Evolutionary conservation across 2,329 filamentous ascomycete species (phyloP), one percentile per base, ranked within the genome.

Genomic region (Monosporascus sp.): DNA sequence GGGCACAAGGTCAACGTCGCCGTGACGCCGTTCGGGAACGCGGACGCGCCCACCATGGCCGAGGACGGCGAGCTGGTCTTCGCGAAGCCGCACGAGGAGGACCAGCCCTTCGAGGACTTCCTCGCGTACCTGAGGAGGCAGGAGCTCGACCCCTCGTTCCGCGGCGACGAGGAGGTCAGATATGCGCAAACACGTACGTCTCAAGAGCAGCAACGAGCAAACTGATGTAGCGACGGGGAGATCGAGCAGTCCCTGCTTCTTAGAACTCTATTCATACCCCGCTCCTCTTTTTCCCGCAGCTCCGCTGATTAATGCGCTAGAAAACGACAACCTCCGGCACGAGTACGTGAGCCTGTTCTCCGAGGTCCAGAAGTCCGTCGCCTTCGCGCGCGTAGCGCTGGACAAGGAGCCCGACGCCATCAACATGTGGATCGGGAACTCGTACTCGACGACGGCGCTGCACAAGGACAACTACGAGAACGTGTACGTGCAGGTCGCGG

Each of bases 391-490:
- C 27, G 84, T 90, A 55, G 88, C 88, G 0, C 79, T 93, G 0
- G 73, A 80, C 39, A 75, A 78, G 48, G 64, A 72, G 0, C 86
- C 89, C 0, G 89, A 94, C 57, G 89, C 89, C 15, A 80, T 90
- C 56, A 94, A 94, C 65, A 77, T 94, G 63, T 93, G 89, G 89
- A 83, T 94, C 48, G 89, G 89, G 51, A 88, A 89, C 70, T 82
- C 82, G 1, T 75, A 74, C 38, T 88, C 84, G 25, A 76, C 81
- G 1, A 92, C 89, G 0, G 85, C 86, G 0, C 68, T 92, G 51
- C 90, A 94, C 71, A 88, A 87, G 63, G 90, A 94, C 70, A 88
- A 88, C 62, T 93, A 92, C 68, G 89, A 94, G 68, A 94, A 94
- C 66, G 78, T 94, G 0, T 94, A 92, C 67, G 86, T 90, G 1